These are phyloP conservation scores for Fusarium tjaetaba DNA, from an alignment of 2,329 filamentous ascomycete genomes.

Conservation along the genomic window DNA sequence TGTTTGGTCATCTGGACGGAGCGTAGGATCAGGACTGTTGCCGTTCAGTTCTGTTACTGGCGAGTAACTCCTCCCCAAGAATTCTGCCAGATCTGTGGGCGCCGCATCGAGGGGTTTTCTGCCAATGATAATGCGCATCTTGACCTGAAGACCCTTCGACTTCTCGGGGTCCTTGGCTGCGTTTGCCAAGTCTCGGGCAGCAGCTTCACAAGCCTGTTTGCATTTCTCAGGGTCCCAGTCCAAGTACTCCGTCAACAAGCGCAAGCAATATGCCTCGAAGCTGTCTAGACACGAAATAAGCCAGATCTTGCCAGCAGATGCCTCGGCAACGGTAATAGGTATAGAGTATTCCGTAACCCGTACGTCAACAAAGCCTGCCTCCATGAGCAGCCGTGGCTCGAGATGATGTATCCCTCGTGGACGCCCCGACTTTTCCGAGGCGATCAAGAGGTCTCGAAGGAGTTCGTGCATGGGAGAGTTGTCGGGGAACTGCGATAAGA, in stretches of 20 bases:
- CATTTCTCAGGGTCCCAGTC: slow-evolving; percentile 62
- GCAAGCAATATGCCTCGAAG: slow-evolving; percentile 59
- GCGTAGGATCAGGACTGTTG: slow-evolving; percentile 39
- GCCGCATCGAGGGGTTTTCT: slow-evolving; percentile 57
- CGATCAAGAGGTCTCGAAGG: slow-evolving; percentile 54
- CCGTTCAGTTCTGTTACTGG: slow-evolving; percentile 31
- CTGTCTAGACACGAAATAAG: slow-evolving; percentile 62
- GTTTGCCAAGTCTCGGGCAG: slow-evolving; percentile 59
- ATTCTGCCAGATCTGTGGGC: slow-evolving; percentile 30
- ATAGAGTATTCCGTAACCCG: slow-evolving; percentile 59
- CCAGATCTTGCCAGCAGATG: slow-evolving; percentile 63
- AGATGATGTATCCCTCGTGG: slow-evolving; percentile 58
- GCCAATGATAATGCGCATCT: slow-evolving; percentile 59
- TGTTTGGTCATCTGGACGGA: slow-evolving; percentile 33
- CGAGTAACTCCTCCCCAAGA: slow-evolving; percentile 28
- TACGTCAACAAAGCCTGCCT: slow-evolving; percentile 63
- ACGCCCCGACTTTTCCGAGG: slow-evolving; percentile 56
- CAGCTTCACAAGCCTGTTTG: slow-evolving; percentile 57
- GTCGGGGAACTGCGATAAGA: slow-evolving; percentile 53
- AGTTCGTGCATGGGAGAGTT: slow-evolving; percentile 56
- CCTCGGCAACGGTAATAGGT: slow-evolving; percentile 57
- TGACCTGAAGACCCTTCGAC: slow-evolving; percentile 56
- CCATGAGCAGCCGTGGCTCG: slow-evolving; percentile 55
- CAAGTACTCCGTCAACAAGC: slow-evolving; percentile 63
- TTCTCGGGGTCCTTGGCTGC: slow-evolving; percentile 59